A percentile compares a stretch with the other conserved stretches of the same genome.
phyloP scores from a whole-genome alignment of 2,329 filamentous ascomycete genomes.

The Ophiostoma piceae region DNA sequence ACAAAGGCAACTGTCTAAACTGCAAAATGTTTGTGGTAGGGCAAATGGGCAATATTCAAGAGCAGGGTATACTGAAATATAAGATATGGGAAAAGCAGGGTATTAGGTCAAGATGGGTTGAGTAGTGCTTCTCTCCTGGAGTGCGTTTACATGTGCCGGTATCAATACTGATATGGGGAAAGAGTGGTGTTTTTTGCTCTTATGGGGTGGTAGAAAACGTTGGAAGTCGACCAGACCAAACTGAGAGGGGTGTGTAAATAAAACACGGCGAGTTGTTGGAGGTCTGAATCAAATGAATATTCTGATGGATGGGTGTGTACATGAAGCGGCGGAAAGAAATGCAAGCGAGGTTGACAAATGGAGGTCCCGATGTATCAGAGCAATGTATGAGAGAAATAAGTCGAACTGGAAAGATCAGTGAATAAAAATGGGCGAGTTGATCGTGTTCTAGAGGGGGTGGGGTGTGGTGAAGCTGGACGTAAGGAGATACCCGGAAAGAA shows the following conservation, averaged over 20 bases:
- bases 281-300: background rate
- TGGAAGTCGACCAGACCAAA: background rate
- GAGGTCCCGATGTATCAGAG: background rate
- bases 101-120: background rate
- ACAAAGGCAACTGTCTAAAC: background rate
- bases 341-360: background rate
- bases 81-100: background rate
- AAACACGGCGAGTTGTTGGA: background rate
- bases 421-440: background rate
- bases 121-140: background rate
- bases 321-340: slow-evolving; percentile 19
- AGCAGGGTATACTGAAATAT: background rate
- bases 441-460: background rate
- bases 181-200: background rate
- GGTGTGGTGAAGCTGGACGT: background rate
- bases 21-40: background rate
- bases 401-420: background rate
- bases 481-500: background rate
- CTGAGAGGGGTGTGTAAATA: background rate
- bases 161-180: background rate
- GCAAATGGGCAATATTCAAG: background rate
- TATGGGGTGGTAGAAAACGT: background rate
- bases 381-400: background rate
- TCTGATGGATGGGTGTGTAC: slow-evolving; percentile 19
- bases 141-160: background rate